Evolutionary conservation across 768 basidiomycete genomes (phyloP).

Genomic region (Suillus placidus): DNA sequence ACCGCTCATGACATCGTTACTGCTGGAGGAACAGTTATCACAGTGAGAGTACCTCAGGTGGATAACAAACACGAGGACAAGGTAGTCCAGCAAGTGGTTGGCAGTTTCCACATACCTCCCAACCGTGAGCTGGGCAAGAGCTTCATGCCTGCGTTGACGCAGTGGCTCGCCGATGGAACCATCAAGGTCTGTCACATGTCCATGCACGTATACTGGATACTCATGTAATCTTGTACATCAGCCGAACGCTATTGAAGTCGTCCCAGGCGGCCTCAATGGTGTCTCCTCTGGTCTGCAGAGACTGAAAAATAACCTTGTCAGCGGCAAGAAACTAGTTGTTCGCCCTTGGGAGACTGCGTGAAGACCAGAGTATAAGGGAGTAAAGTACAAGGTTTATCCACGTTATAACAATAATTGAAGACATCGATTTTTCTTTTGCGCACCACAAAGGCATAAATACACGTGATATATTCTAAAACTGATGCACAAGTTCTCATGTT

Average conservation of each 20-base stretch:
- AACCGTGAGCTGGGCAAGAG: conserved; percentile 12
- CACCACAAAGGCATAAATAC: neutral
- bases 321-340: conserved; percentile 42
- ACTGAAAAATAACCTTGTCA: conserved; percentile 40
- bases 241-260: conserved; percentile 42
- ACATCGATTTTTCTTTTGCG: neutral
- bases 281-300: conserved; percentile 36
- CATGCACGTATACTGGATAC: neutral
- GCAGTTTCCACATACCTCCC: conserved; percentile 7
- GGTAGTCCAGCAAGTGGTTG: neutral
- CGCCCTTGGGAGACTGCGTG: conserved; percentile 36
- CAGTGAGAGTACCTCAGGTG: neutral
- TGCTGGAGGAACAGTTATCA: conserved; percentile 33
- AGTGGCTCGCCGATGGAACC: conserved; percentile 18
- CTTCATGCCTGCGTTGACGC: conserved; percentile 15
- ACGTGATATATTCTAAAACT: neutral
- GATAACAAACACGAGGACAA: conserved; percentile 11
- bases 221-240: conserved; percentile 2
- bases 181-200: conserved; percentile 20
- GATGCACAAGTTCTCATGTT: neutral
- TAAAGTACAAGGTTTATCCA: conserved; percentile 32
- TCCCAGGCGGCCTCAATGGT: conserved; percentile 42
- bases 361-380: conserved; percentile 36
- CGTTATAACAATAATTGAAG: neutral
- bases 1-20: conserved; percentile 34